Conservation (phyloP, 768 basidiomycete species). For the Glaciozyma antarctica region DNA sequence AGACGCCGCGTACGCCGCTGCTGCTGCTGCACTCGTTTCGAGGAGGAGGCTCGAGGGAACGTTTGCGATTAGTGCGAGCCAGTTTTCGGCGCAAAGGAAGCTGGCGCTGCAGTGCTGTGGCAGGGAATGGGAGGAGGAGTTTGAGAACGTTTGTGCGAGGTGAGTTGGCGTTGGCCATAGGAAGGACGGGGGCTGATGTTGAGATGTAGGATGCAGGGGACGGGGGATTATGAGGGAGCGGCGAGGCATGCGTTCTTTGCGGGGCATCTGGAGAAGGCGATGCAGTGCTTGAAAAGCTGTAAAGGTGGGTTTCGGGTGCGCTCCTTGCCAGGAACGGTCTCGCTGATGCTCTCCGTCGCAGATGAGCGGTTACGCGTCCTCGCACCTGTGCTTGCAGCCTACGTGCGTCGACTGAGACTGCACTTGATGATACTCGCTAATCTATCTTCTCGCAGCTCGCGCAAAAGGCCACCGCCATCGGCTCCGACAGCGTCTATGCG, state of each 20-base stretch:
- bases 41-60: constrained; percentile 7
- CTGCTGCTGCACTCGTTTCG: constrained; percentile 17
- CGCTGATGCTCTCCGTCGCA: not conserved
- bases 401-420: constrained; percentile 2
- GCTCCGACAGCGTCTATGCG: constrained; percentile 22
- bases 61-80: constrained; percentile 17
- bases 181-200: not conserved
- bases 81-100: constrained; percentile 20
- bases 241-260: constrained; percentile 30
- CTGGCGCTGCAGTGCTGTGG: constrained; percentile 26
- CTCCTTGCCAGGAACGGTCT: not conserved
- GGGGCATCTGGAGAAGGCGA: constrained; percentile 24
- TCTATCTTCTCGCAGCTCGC: not conserved
- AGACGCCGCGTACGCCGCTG: constrained; percentile 18
- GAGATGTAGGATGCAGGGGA: constrained; percentile 10
- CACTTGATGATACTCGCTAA: not conserved
- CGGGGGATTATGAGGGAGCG: constrained; percentile 17
- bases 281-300: constrained; percentile 18
- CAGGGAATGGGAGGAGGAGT: constrained; percentile 25
- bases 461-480: constrained; percentile 1
- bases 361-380: constrained; percentile 28
- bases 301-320: constrained; percentile 5
- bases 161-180: not conserved
- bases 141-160: constrained; percentile 16
- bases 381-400: constrained; percentile 28